phyloP scores from a whole-genome alignment of 2,329 filamentous ascomycete genomes.

The Fusarium nisikadoi region DNA sequence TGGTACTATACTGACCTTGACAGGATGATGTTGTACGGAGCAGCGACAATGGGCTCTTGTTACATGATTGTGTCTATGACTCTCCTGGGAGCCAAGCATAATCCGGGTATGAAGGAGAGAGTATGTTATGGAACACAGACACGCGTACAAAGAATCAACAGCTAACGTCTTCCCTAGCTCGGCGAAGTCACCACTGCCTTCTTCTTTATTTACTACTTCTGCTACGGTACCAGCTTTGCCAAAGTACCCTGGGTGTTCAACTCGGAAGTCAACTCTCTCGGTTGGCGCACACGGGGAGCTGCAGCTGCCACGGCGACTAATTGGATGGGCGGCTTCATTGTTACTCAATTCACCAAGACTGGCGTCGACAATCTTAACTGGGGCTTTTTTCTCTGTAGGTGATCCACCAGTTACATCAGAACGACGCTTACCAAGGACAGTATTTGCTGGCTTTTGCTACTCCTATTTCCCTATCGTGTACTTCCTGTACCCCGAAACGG shows the following conservation, averaged over 20 bases:
- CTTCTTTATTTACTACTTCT: neutral
- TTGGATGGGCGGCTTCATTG: neutral
- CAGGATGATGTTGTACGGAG: neutral
- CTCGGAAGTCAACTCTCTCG: neutral
- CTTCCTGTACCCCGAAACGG: neutral
- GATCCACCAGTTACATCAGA: neutral
- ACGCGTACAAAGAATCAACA: rapidly evolving
- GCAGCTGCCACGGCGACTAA: neutral
- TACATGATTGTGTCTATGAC: neutral
- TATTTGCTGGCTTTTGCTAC: neutral
- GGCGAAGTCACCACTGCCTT: neutral
- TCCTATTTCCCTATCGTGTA: neutral
- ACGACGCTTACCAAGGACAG: neutral
- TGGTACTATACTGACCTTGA: neutral
- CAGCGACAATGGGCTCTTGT: neutral
- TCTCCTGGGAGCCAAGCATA: neutral
- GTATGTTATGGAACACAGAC: neutral
- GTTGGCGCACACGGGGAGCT: neutral
- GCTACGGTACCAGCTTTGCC: neutral
- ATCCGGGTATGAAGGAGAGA: neutral
- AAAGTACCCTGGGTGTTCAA: neutral
- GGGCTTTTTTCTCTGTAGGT: neutral
- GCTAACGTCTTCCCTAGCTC: neutral
- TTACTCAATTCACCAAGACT: neutral
- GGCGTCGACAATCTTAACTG: neutral